Base-by-base conservation (phyloP, 2,329 filamentous ascomycete genomes). In the Nothopassalora personata region DNA sequence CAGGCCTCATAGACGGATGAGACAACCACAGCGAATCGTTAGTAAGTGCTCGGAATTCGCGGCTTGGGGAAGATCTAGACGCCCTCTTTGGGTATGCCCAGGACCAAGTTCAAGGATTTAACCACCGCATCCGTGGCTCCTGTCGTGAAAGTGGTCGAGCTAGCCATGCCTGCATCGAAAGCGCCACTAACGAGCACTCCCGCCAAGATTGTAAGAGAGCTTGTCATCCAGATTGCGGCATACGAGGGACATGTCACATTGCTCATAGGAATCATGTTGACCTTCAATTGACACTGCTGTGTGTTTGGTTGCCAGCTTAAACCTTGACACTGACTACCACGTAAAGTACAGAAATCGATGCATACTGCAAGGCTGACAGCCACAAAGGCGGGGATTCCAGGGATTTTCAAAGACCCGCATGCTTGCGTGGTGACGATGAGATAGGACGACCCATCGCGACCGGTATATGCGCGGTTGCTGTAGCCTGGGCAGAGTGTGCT, bases 241-340 rank as follows among this genome's bases (percentile, higher is more conserved):
- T 36, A 34, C 18, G 30, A 31, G 18, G 19, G 31, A 27, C 19
- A 23, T 36, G 34, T 43, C 6, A 36, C 11, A 10, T 53, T 47
- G 6, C 23, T 27, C 11, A 48, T 49, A 7, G 56, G 56, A 2
- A 36, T 19, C 56, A 47, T 57, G 1, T 11, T 57, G 19, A 15
- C 34, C 30, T 53, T 47, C 48, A 48, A 19, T 6, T 19, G 49
- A 19, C 36, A 57, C 13, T 57, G 33, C 6, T 53, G 34, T 13
- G 48, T 31, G 13, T 48, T 18, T 15, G 48, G 56, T 18, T 30
- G 27, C 54, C 54, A 56, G 5, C 43, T 56, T 3, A 56, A 30
- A 15, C 54, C 54, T 43, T 56, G 54, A 15, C 54, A 56, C 5
- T 48, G 30, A 5, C 28, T 56, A 18, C 54, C 54, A 23, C 50